Base-by-base conservation (phyloP, 2,329 filamentous ascomycete species). In the Cucurbitaria berberidis region DNA sequence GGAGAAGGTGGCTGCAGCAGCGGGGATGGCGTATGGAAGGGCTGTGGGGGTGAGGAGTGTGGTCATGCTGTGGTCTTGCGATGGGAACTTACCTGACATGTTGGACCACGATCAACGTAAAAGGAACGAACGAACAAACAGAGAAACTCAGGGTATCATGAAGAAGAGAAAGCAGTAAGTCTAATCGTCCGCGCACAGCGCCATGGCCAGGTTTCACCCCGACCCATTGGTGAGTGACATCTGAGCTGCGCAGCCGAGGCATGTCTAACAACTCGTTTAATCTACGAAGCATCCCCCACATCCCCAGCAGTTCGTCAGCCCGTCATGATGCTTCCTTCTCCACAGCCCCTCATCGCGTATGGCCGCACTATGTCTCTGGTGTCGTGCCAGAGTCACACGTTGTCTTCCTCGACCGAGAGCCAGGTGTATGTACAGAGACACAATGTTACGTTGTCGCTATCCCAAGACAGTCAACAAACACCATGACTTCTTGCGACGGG, bases 1-100 rank as follows among this genome's bases (percentile, higher is more conserved):
- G 15, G 81, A 80, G 40, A 84, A 80, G 7, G 76, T 72, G 21
- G 77, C 77, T 6, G 68, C 65, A 3, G 72, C 69, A n/a, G 68
- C 71, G 7, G 73, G 68, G 21, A 74, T 29, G 18, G 67, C 62
- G 47, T 63, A 55, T 13, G 69, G 64, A 32, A 74, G 61, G 4
- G 60, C 70, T 72, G 49, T 32, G 35, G 35, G 44, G 6, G 16
- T 34, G 30, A 15, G 9, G 27, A n/a, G 4, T 34, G 52, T 40
- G 54, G 34, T 10, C n/a, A 29, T 5, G 19, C 16, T 47, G 1
- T 15, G 3, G 10, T 35, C 32, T 36, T 46, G 15, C 3, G 10
- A 29, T 27, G 45, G 26, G 19, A 41, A 39, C 46, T 48, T 44
- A 60, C 59, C 48, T 26, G 53, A 41, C 59, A 60, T 62, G 36